These are phyloP conservation scores for Neocatenulostroma microsporum DNA, from an alignment of 2,329 filamentous ascomycete genomes.

Conservation along the genomic window DNA sequence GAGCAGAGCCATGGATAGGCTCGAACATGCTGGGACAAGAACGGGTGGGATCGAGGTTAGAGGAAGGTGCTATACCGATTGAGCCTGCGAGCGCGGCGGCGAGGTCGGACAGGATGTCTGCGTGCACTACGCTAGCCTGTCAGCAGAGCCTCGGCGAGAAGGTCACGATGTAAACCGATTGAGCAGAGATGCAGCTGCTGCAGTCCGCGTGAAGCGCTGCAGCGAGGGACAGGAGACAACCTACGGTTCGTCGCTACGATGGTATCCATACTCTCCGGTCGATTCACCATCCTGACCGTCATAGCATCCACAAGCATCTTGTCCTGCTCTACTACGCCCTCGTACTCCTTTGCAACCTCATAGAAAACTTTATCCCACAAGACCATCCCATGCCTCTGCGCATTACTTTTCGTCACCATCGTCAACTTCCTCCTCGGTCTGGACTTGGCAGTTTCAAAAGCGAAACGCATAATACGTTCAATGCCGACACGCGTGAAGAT, in stretches of 20 bases:
- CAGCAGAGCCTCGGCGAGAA: neutral
- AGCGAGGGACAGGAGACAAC: neutral
- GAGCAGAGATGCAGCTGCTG: neutral
- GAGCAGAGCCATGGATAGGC: constrained; percentile 56
- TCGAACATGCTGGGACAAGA: constrained; percentile 56
- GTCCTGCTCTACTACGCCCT: constrained; percentile 37
- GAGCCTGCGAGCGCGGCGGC: constrained; percentile 62
- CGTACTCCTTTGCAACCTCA: constrained; percentile 39
- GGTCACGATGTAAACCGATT: neutral
- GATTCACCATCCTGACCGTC: constrained; percentile 42
- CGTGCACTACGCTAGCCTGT: constrained; percentile 21
- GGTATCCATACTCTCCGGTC: constrained; percentile 39
- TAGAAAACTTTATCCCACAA: constrained; percentile 43
- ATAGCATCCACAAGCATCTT: constrained; percentile 47
- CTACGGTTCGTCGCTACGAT: constrained; percentile 48
- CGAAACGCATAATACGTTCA: constrained; percentile 42
- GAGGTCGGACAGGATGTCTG: constrained; percentile 53
- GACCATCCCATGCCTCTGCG: constrained; percentile 44
- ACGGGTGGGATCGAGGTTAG: constrained; percentile 58
- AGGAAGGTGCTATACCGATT: constrained; percentile 65
- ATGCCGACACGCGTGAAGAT: constrained; percentile 41
- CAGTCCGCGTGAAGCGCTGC: neutral
- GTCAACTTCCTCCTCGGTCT: constrained; percentile 41
- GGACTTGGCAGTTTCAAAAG: constrained; percentile 39
- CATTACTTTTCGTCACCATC: constrained; percentile 45